Percentiles rank a stretch among this genome's conserved stretches.
Conservation (phyloP, 352 stramenopile species). For the Thraustochytrium sp. region DNA sequence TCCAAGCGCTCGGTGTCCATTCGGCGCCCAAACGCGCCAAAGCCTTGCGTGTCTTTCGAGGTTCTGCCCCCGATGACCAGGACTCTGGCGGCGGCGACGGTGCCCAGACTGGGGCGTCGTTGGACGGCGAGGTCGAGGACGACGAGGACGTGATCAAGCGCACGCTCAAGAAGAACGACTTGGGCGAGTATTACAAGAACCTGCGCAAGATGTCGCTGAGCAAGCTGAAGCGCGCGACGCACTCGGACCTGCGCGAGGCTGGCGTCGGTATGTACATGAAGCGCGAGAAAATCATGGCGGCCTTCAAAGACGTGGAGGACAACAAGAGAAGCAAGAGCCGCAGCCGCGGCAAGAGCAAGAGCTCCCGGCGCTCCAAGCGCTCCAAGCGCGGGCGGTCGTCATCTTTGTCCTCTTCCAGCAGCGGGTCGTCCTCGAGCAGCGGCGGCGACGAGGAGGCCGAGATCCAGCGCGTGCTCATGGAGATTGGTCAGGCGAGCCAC, state of each 20-base stretch:
- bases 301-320: neutral
- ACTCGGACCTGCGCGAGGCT: neutral
- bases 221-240: neutral
- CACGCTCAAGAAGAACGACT: neutral
- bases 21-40: too few relatives aligned
- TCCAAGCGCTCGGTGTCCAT: too few relatives aligned
- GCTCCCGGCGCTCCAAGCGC: too few relatives aligned
- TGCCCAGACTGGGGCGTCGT: neutral
- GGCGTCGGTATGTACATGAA: neutral
- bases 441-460: too few relatives aligned
- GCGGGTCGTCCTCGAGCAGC: neutral
- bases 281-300: neutral
- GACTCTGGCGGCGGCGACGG: neutral
- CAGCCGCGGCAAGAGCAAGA: neutral
- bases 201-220: neutral
- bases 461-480: neutral
- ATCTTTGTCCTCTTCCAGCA: neutral
- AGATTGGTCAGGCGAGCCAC: neutral
- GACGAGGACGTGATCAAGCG: neutral
- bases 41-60: too few relatives aligned
- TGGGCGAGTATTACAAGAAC: neutral
- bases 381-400: neutral
- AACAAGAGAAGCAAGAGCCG: neutral
- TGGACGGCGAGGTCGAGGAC: neutral
- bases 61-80: too few relatives aligned